These are phyloP conservation scores for Tulasnella sp. DNA, from an alignment of 768 basidiomycete species.

Conservation along the genomic window DNA sequence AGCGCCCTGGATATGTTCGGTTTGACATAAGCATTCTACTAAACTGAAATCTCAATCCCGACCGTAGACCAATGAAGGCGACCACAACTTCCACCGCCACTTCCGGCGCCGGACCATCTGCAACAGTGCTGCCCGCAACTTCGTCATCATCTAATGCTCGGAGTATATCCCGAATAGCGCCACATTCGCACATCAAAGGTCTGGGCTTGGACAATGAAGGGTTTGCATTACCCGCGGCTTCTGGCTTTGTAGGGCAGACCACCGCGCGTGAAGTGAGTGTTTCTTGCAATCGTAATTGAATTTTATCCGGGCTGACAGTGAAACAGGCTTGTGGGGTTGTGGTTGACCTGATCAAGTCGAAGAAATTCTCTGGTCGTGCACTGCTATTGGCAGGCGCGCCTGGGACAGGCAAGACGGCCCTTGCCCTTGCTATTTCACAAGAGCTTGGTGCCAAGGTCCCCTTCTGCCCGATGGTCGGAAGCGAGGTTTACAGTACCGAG, in stretches of 20 bases:
- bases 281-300: neutral
- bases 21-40: conserved; percentile 7
- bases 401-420: conserved; percentile 95
- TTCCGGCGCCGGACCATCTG: neutral
- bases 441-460: conserved; percentile 92
- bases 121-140: neutral
- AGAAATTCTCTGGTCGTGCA: conserved; percentile 88
- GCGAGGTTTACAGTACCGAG: conserved; percentile 91
- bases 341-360: conserved; percentile 78
- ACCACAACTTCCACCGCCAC: conserved; percentile 6
- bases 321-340: conserved; percentile 79
- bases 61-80: conserved; percentile 11
- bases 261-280: conserved; percentile 72
- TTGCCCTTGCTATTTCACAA: conserved; percentile 89
- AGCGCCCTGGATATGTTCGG: too few relatives aligned
- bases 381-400: conserved; percentile 88
- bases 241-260: conserved; percentile 84
- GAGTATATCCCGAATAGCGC: conserved; percentile 61
- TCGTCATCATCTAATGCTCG: neutral
- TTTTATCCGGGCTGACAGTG: neutral
- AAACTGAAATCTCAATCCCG: conserved; percentile 5
- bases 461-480: conserved; percentile 97
- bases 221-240: conserved; percentile 51
- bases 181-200: conserved; percentile 95
- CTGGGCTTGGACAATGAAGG: conserved; percentile 83